Conservation (phyloP, 2,329 filamentous ascomycete genomes). For the Pseudovirgaria hyperparasitica region DNA sequence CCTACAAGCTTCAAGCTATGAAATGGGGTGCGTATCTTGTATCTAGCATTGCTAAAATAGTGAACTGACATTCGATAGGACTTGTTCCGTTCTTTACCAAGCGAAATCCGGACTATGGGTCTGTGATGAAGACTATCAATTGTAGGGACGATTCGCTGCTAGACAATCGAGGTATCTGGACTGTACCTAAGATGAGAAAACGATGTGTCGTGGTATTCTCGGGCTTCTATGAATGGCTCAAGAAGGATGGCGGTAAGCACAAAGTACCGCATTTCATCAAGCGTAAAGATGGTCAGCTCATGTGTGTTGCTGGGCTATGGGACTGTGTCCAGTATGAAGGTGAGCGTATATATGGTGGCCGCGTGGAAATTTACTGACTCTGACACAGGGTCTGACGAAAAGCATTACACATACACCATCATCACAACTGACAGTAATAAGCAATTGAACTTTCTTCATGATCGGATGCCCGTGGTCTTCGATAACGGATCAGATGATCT, state of each 20-base stretch:
- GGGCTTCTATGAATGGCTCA: constrained; percentile 95
- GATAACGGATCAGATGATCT: constrained; percentile 61
- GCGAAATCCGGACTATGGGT: constrained; percentile 62
- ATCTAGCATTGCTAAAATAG: background rate
- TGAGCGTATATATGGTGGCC: constrained; percentile 19
- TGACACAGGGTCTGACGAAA: constrained; percentile 45
- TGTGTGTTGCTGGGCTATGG: constrained; percentile 88
- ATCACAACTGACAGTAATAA: constrained; percentile 82
- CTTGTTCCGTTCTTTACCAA: constrained; percentile 91
- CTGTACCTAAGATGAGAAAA: constrained; percentile 77
- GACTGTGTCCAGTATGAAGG: constrained; percentile 75
- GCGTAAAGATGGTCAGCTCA: constrained; percentile 66
- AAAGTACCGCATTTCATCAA: constrained; percentile 78
- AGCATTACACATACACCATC: constrained; percentile 79
- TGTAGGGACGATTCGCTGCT: constrained; percentile 80
- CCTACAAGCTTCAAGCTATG: constrained; percentile 81
- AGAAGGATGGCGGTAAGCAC: constrained; percentile 61
- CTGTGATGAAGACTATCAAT: constrained; percentile 82
- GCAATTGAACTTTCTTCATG: constrained; percentile 75
- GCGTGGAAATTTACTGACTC: constrained; percentile 12
- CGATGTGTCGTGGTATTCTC: constrained; percentile 79
- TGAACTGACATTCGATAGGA: constrained; percentile 27
- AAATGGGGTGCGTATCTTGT: constrained; percentile 55
- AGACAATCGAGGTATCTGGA: constrained; percentile 75
- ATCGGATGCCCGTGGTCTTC: constrained; percentile 90